phyloP scores from a whole-genome alignment of 2,329 filamentous ascomycete genomes.

The Rhynchosporium secalis region DNA sequence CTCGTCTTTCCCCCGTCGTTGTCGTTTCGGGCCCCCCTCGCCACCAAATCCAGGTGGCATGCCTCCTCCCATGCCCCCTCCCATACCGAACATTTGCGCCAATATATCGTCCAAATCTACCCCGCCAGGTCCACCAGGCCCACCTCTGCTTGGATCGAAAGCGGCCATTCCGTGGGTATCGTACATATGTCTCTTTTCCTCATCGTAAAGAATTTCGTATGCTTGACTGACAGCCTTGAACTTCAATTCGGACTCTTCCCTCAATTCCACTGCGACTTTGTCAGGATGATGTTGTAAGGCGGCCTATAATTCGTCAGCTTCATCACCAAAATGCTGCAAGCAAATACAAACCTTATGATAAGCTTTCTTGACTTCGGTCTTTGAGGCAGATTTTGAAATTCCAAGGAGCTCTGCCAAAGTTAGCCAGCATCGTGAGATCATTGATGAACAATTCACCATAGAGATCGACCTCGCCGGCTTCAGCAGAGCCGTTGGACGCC shows the following conservation, averaged over 20 bases:
- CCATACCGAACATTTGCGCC: slow-evolving; percentile 86
- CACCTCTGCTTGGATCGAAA: slow-evolving; percentile 74
- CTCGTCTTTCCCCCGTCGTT: slow-evolving; percentile 76
- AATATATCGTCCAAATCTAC: slow-evolving; percentile 91
- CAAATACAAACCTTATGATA: slow-evolving; percentile 75
- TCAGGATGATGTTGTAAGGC: slow-evolving; percentile 90
- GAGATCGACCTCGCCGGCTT: slow-evolving; percentile 53
- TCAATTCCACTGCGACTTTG: slow-evolving; percentile 85
- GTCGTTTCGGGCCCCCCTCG: slow-evolving; percentile 54
- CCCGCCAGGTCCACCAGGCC: slow-evolving; percentile 60
- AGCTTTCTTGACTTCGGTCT: slow-evolving; percentile 88
- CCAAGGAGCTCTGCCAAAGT: slow-evolving; percentile 69
- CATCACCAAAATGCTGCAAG: slow-evolving; percentile 18
- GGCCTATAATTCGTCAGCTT: slow-evolving; percentile 54
- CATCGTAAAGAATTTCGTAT: slow-evolving; percentile 97
- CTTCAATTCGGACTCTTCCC: slow-evolving; percentile 80
- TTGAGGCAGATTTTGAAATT: slow-evolving; percentile 68
- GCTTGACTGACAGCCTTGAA: slow-evolving; percentile 94
- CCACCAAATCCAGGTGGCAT: slow-evolving; percentile 39
- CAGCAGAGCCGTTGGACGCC: slow-evolving; percentile 34
- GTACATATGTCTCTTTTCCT: slow-evolving; percentile 88
- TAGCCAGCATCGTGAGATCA: neutral
- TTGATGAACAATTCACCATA: slow-evolving; percentile 50
- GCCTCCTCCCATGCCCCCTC: slow-evolving; percentile 48
- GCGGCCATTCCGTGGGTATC: slow-evolving; percentile 95